phyloP scores from a whole-genome alignment of 2,329 filamentous ascomycete genomes.

The Coniochaeta pulveracea region DNA sequence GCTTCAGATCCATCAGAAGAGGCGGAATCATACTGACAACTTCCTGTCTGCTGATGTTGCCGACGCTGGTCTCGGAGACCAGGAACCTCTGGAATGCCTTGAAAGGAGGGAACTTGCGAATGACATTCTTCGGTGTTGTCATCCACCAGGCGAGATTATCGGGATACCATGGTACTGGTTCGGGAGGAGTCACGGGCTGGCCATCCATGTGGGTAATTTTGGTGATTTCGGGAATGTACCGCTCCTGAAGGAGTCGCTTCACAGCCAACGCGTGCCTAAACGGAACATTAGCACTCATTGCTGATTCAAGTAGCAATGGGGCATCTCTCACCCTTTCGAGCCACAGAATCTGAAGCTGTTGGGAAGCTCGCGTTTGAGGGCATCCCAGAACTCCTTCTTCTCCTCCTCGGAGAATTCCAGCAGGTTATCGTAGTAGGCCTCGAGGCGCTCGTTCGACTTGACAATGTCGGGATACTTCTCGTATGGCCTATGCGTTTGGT shows the following conservation, averaged over 20 bases:
- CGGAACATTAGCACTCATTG: conserved; percentile 1
- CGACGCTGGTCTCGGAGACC: conserved; percentile 91
- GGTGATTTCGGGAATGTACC: conserved; percentile 84
- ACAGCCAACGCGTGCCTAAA: conserved; percentile 80
- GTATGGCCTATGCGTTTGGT: conserved; percentile 25
- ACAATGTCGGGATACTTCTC: conserved; percentile 47
- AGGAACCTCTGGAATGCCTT: conserved; percentile 95
- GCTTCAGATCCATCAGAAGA: conserved; percentile 78
- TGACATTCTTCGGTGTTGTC: conserved; percentile 93
- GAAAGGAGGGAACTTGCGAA: conserved; percentile 89
- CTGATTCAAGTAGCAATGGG: not conserved
- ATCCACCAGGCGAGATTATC: conserved; percentile 94
- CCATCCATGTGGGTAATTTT: conserved; percentile 77
- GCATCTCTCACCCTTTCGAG: conserved; percentile 64
- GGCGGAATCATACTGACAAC: conserved; percentile 99
- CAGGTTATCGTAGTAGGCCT: conserved; percentile 75
- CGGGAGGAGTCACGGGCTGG: conserved; percentile 68
- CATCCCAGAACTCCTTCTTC: conserved; percentile 70
- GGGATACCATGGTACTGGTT: conserved; percentile 82
- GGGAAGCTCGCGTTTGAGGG: conserved; percentile 73
- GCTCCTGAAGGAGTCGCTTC: conserved; percentile 73
- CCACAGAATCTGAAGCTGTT: conserved; percentile 98
- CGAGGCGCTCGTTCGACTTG: conserved; percentile 75
- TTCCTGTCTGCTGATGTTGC: conserved; percentile 95
- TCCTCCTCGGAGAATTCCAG: conserved; percentile 70